Conservation (phyloP, 352 stramenopile species). For the Salisapilia sapeloensis region DNA sequence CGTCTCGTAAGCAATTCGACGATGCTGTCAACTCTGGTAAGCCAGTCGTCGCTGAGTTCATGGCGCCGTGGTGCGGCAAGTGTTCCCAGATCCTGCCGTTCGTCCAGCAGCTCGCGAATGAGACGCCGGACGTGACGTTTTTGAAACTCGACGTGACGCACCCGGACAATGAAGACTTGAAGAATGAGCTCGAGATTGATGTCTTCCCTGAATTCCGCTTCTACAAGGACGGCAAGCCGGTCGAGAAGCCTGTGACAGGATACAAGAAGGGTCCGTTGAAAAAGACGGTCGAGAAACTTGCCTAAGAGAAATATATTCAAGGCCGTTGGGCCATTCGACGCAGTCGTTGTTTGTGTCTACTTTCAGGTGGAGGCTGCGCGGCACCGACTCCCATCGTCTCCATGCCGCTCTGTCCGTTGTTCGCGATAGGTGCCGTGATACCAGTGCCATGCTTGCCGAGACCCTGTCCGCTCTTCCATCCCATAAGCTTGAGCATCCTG, state of each 20-base stretch:
- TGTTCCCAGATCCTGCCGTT: constrained; percentile 70
- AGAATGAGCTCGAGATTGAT: constrained; percentile 51
- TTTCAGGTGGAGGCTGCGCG: too few species aligned
- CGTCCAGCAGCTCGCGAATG: constrained; percentile 42
- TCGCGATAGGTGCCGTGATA: constrained; percentile 48
- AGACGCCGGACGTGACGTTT: constrained; percentile 56
- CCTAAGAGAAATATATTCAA: constrained; percentile 5
- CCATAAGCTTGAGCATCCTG: constrained; percentile 82
- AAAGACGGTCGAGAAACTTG: constrained; percentile 39
- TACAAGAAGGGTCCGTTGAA: constrained; percentile 80
- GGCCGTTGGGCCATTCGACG: constrained; percentile 21
- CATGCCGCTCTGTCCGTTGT: constrained; percentile 10
- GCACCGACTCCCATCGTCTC: constrained; percentile 37
- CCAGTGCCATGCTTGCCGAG: constrained; percentile 66
- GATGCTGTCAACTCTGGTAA: constrained; percentile 45
- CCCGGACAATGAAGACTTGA: constrained; percentile 50
- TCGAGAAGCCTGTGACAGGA: constrained; percentile 41
- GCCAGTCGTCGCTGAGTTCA: constrained; percentile 63
- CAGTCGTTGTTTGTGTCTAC: constrained; percentile 35
- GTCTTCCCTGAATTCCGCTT: constrained; percentile 75
- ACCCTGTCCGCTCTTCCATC: constrained; percentile 69
- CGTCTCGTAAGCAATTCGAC: constrained; percentile 44
- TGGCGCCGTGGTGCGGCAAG: constrained; percentile 79
- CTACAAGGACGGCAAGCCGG: constrained; percentile 71
- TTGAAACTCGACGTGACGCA: constrained; percentile 62